Base-by-base conservation (phyloP, 106 monocot genomes). In the Dendrobium catenatum region DNA sequence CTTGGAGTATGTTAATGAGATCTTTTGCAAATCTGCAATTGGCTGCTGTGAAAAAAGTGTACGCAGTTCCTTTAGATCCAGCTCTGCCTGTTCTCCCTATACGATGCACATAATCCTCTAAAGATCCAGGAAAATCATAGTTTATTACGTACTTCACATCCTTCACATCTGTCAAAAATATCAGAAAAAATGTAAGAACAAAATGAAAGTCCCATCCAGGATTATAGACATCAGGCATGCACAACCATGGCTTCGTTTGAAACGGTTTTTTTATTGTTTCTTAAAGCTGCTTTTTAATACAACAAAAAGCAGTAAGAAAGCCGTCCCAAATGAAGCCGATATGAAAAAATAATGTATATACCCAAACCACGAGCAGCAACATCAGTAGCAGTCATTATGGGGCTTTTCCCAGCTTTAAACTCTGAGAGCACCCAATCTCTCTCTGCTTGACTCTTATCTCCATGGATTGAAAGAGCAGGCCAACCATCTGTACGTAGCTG, bases 351-450 rank as follows among this genome's bases (percentile, higher is more conserved):
- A 31, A 31, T 31, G 1, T 2, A 73, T 6, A 27, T 76, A 76
- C 76, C 76, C 72, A 98, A 86, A 85, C 97, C 97, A 84, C 97
- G 92, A 79, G 97, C 97, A 73, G 97, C 97, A 86, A 98, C 97
- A 86, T 98, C 97, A 33, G 97, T 98, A 58, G 97, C 97, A 56
- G 92, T 99, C 98, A 99, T 99, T 75, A 93, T 95, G 67, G 95
- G 95, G 82, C 95, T 95, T 80, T 99, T 93, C 73, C 98, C 95
- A 61, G 95, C 86, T 84, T 91, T 99, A 77, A 99, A 95, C 66
- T 99, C 95, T 4, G 98, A 99, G 26, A 99, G 98, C 6, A 99
- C 98, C 98, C 98, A 99, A 68, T 95, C 98, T 73, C 95, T 93
- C 76, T 95, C 95, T 31, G 98, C 98, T 84, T 99, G 95, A 75